Evolutionary conservation across 78 protist genomes (phyloP), one percentile per base, ranked within the genome.

Genomic region (Dictyostelium purpureum): DNA sequence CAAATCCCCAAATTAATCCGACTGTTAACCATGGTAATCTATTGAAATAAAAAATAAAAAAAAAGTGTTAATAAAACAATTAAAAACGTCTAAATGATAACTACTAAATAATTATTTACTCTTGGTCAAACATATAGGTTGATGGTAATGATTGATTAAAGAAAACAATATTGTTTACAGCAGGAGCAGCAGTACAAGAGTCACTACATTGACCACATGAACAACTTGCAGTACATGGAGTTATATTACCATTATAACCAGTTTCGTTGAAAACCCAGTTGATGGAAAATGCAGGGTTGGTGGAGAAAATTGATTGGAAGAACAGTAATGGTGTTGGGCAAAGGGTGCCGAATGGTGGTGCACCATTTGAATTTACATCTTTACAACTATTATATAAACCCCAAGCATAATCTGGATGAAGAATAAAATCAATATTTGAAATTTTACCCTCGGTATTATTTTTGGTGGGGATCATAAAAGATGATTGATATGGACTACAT

Each of bases 301-400:
- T 2, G 3, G 54, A 33, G 7, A 85, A 85, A 21, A 85, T 5
- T 21, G 52, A 56, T 35, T 47, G 56, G 26, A 88, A 76, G 31
- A 79, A 76, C 9, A 14, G 6, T 0, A 6, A 9, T 4, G 52
- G 5, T 2, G 65, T 57, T 26, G 67, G 49, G n/a, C 26, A 85
- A 2, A 45, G 7, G 9, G 10, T 2, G 6, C 40, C 79, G 33
- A 85, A 42, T 16, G 92, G 80, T 35, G 38, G 74, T 21, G 59
- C 21, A 33, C 92, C 92, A 42, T 47, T 56, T 28, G 82, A 21
- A 12, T 12, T n/a, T 6, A 88, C 51, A 33, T 77, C 88, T 37
- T 77, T 31, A 35, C 94, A 88, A 24, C 57, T 33, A 51, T 88
- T 47, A 54, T 57, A 88, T 6, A 88, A 21, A 18, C 94, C 94